Conservation (phyloP, 768 basidiomycete genomes). For the Rhodotorula babjevae region DNA sequence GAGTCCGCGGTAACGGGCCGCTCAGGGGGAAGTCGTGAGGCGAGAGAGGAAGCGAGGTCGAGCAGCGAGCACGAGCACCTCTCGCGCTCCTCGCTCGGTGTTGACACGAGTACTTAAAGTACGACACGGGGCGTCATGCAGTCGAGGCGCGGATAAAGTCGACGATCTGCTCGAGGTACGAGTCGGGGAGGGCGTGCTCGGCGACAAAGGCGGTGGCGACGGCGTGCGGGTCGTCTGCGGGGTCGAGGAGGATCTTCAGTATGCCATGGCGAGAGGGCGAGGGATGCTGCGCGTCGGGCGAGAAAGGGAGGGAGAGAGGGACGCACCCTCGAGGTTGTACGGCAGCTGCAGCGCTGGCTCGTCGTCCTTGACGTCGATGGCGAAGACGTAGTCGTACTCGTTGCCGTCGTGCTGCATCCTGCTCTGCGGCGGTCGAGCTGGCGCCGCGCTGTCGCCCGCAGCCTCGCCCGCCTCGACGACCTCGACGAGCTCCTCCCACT, state of each 20-base stretch:
- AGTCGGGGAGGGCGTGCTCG: conserved; percentile 70
- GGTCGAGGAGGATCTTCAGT: background rate
- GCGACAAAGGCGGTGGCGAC: conserved; percentile 83
- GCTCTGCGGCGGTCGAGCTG: conserved; percentile 55
- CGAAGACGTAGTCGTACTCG: conserved; percentile 96
- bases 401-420: conserved; percentile 77
- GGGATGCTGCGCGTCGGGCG: background rate
- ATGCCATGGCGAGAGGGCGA: too few species aligned
- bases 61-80: too few species aligned
- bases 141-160: conserved; percentile 59
- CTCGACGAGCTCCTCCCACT: conserved; percentile 90
- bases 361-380: conserved; percentile 91
- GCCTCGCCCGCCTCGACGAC: conserved; percentile 63
- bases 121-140: background rate
- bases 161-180: conserved; percentile 82
- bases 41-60: too few species aligned
- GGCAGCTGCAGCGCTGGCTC: conserved; percentile 86
- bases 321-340: conserved; percentile 60
- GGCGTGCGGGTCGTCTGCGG: conserved; percentile 71
- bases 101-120: too few species aligned
- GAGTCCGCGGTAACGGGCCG: too few species aligned
- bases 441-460: rapidly evolving
- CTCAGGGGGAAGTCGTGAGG: too few species aligned
- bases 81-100: too few species aligned
- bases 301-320: background rate